Percentiles rank a stretch among this genome's conserved stretches.
Evolutionary conservation across 148 eudicot genomes (phyloP).

Genomic region (Camellia granthamiana): DNA sequence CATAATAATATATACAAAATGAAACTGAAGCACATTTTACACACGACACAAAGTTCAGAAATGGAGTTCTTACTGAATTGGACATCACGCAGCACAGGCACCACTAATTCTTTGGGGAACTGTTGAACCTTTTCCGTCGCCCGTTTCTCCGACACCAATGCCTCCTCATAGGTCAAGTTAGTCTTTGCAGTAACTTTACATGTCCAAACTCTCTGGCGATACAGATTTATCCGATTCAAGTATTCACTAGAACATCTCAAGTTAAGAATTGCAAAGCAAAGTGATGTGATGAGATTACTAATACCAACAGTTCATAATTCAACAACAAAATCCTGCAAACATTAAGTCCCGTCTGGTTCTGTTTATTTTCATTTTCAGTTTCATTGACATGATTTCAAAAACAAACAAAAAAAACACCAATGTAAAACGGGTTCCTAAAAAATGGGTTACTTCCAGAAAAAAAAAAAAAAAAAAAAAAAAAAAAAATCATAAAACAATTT

Average conservation of each 20-base stretch:
- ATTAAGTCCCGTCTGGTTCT: no score
- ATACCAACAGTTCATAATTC: not conserved
- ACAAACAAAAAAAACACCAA: no score
- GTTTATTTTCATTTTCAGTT: no score
- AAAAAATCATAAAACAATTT: no score
- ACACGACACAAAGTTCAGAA: no score
- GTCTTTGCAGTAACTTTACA: constrained; percentile 83
- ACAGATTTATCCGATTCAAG: constrained; percentile 77
- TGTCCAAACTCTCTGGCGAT: constrained; percentile 81
- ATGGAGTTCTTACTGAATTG: constrained; percentile 71
- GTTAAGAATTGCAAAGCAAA: constrained; percentile 20
- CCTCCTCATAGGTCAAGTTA: constrained; percentile 92
- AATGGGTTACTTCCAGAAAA: no score
- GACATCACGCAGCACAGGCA: constrained; percentile 61
- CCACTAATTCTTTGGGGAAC: constrained; percentile 71
- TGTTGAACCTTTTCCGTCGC: constrained; percentile 71
- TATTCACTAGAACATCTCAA: constrained; percentile 53
- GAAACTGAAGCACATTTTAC: not conserved
- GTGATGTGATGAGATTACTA: not conserved
- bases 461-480: no score
- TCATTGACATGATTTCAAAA: no score
- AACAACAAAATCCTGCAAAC: constrained; percentile 1
- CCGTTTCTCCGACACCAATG: constrained; percentile 74
- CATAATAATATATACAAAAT: not conserved
- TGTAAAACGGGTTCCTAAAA: no score